Conservation (phyloP, 306 rosid species). For the Corylus heterophylla region DNA sequence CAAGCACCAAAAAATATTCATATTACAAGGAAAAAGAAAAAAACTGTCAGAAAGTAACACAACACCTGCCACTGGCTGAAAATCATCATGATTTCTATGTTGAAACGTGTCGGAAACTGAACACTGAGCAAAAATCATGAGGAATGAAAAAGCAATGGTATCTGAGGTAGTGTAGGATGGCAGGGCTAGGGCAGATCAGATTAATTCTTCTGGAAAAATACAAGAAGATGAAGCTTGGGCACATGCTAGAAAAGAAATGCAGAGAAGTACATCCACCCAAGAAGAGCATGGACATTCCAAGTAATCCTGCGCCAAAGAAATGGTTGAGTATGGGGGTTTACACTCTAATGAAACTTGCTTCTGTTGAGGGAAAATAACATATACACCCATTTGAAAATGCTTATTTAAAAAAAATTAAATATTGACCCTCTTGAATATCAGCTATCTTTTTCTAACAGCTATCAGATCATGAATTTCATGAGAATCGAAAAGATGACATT, state of each 20-base stretch:
- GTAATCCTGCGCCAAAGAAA: conserved; percentile 96
- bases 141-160: conserved; percentile 86
- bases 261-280: conserved; percentile 80
- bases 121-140: conserved; percentile 85
- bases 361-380: conserved; percentile 49
- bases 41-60: conserved; percentile 62
- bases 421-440: conserved; percentile 52
- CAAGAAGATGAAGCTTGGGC: conserved; percentile 74
- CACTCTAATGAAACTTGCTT: conserved; percentile 48
- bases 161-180: conserved; percentile 77
- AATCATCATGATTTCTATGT: conserved; percentile 73
- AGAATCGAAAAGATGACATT: conserved; percentile 3
- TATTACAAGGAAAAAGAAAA: conserved; percentile 27
- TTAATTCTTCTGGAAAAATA: conserved; percentile 73
- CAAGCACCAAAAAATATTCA: conserved; percentile 30
- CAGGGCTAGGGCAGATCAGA: conserved; percentile 75
- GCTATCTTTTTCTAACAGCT: conserved; percentile 20
- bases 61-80: conserved; percentile 81
- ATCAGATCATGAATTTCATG: conserved; percentile 1
- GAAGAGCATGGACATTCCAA: conserved; percentile 86
- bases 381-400: conserved; percentile 54
- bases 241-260: conserved; percentile 86
- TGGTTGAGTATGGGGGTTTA: conserved; percentile 69
- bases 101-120: conserved; percentile 86
- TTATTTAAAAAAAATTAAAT: conserved; percentile 42